Conservation (phyloP, 495 filamentous ascomycete species). For the Penicillium coprophilum region DNA sequence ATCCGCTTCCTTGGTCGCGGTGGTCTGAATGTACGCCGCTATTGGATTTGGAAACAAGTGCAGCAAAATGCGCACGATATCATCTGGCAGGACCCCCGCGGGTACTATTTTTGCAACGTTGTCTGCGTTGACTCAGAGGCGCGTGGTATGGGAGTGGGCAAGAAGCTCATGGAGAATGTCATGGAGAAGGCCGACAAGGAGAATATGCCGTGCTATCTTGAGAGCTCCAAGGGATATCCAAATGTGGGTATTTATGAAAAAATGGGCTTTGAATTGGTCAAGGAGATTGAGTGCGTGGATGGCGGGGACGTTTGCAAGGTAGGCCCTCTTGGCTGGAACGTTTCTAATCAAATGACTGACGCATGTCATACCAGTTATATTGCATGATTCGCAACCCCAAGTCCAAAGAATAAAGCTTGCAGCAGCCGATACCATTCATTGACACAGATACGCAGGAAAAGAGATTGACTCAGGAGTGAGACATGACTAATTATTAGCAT, state of each 20-base stretch:
- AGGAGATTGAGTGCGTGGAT: conserved; percentile 63
- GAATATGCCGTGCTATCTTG: conserved; percentile 61
- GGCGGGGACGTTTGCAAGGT: conserved; percentile 48
- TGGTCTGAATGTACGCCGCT: conserved; percentile 60
- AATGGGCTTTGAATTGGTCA: conserved; percentile 61
- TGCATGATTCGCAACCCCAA: conserved; percentile 28
- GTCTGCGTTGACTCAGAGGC: conserved; percentile 60
- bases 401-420: conserved; percentile 15
- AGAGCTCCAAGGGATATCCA: conserved; percentile 60
- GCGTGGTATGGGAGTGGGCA: conserved; percentile 61
- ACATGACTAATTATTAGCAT: neutral
- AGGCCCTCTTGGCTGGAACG: conserved; percentile 14
- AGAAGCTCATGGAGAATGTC: conserved; percentile 56
- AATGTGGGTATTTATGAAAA: conserved; percentile 66
- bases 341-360: conserved; percentile 5
- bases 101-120: conserved; percentile 72
- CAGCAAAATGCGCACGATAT: conserved; percentile 40
- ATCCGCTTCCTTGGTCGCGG: conserved; percentile 60
- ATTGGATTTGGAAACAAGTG: conserved; percentile 54
- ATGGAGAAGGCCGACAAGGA: conserved; percentile 59
- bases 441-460: neutral
- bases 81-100: conserved; percentile 43
- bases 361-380: conserved; percentile 20
- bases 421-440: neutral
- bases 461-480: neutral